Evolutionary conservation across 2,329 filamentous ascomycete genomes (phyloP).

Genomic region (Sclerotiophoma versabilis): DNA sequence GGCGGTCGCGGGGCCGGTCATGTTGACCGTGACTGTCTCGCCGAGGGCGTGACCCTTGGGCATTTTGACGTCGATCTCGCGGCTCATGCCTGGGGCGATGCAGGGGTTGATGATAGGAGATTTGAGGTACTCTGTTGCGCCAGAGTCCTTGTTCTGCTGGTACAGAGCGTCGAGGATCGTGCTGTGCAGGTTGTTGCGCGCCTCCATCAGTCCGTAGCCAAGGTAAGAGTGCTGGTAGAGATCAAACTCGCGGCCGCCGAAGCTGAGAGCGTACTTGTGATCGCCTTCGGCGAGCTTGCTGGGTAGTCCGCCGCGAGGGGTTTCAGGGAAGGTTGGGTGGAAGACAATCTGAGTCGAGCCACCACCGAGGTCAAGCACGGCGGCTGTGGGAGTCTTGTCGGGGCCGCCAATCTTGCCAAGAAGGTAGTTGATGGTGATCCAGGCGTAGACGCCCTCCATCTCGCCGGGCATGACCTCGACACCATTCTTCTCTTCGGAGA

Average conservation of each 20-base stretch:
- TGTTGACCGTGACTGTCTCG: constrained; percentile 73
- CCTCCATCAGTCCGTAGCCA: constrained; percentile 95
- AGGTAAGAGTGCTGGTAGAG: constrained; percentile 99
- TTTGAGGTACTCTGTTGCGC: constrained; percentile 68
- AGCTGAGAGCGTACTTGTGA: constrained; percentile 92
- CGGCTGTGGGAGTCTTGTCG: constrained; percentile 88
- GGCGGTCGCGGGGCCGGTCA: constrained; percentile 80
- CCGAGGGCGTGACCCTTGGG: constrained; percentile 71
- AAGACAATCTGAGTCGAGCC: constrained; percentile 99
- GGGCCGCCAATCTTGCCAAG: constrained; percentile 95
- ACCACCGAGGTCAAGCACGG: constrained; percentile 94
- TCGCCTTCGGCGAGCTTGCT: constrained; percentile 86
- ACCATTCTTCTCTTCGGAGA: constrained; percentile 82
- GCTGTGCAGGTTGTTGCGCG: constrained; percentile 84
- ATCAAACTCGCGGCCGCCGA: constrained; percentile 88
- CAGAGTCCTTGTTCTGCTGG: constrained; percentile 61
- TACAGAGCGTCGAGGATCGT: constrained; percentile 75
- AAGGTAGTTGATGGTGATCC: constrained; percentile 99
- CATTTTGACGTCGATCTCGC: constrained; percentile 76
- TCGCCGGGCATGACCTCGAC: constrained; percentile 98
- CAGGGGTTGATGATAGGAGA: constrained; percentile 82
- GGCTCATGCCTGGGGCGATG: constrained; percentile 79
- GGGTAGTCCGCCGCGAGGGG: constrained; percentile 78
- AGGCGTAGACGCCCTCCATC: constrained; percentile 96
- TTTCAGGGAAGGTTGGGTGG: constrained; percentile 86